A percentile compares a stretch with the other conserved stretches of the same genome.
Evolutionary conservation across 2,329 filamentous ascomycete genomes (phyloP).

Genomic region (Pestalotiopsis sp.): DNA sequence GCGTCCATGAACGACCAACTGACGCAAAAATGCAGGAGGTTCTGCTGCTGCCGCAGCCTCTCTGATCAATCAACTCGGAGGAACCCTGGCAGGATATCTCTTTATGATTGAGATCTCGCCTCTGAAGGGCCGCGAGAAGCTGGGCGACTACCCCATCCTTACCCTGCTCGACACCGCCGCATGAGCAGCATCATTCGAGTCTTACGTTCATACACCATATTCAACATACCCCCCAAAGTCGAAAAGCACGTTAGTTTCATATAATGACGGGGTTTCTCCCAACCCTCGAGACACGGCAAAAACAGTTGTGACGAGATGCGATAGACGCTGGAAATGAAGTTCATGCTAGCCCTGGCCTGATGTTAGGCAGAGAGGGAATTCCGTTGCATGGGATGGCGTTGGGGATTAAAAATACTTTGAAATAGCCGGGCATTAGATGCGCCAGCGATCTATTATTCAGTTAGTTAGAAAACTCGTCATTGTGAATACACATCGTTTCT

Average conservation of each 20-base stretch:
- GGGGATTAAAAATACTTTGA: slow-evolving; percentile 10
- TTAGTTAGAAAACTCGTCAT: slow-evolving; percentile 6
- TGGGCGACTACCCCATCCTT: slow-evolving; percentile 75
- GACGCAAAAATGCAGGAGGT: slow-evolving; percentile 64
- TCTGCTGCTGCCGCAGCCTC: slow-evolving; percentile 86
- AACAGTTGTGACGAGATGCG: slow-evolving; percentile 3
- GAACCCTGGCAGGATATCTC: slow-evolving; percentile 83
- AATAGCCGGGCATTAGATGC: slow-evolving; percentile 5
- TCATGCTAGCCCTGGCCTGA: slow-evolving; percentile 2
- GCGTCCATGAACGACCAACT: slow-evolving; percentile 23
- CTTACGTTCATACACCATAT: background rate
- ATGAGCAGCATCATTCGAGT: slow-evolving; percentile 27
- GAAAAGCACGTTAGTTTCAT: background rate
- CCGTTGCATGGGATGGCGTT: slow-evolving; percentile 16
- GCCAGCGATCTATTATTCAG: background rate
- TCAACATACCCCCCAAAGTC: slow-evolving; percentile 6
- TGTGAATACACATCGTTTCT: background rate
- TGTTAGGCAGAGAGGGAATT: background rate
- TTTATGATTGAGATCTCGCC: slow-evolving; percentile 97
- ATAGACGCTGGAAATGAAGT: slow-evolving; percentile 12
- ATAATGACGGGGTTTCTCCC: slow-evolving; percentile 5
- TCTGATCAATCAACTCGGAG: slow-evolving; percentile 84
- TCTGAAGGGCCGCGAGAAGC: slow-evolving; percentile 88
- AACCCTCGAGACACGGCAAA: background rate
- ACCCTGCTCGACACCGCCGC: slow-evolving; percentile 71